These are phyloP conservation scores for Flagelloscypha sp. DNA, from an alignment of 768 basidiomycete genomes.

Conservation along the genomic window DNA sequence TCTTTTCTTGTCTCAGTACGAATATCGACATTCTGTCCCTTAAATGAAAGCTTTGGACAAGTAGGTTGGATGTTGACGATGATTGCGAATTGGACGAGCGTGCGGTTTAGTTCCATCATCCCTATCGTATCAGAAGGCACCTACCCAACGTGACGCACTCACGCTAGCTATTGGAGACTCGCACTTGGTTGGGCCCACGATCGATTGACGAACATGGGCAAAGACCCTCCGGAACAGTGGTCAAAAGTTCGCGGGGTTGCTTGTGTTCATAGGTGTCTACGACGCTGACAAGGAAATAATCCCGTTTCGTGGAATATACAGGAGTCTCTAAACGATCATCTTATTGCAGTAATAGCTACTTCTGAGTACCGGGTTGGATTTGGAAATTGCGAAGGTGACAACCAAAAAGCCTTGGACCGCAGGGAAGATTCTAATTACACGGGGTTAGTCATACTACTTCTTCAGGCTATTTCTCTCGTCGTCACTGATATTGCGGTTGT, in stretches of 20 bases:
- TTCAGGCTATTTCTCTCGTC: no score
- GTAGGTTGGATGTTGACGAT: slow-evolving; percentile 44
- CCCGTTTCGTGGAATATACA: slow-evolving; percentile 44
- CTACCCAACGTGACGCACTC: slow-evolving; percentile 47
- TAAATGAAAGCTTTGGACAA: slow-evolving; percentile 33
- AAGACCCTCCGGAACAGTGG: slow-evolving; percentile 35
- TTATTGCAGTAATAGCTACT: slow-evolving; percentile 52
- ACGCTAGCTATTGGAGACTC: slow-evolving; percentile 53
- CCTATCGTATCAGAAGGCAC: slow-evolving; percentile 52
- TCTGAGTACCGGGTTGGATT: slow-evolving; percentile 36
- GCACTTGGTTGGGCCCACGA: slow-evolving; percentile 39
- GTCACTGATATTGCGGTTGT: no score
- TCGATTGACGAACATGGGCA: slow-evolving; percentile 39
- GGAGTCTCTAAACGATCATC: slow-evolving; percentile 48
- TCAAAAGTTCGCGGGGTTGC: slow-evolving; percentile 41
- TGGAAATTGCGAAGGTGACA: slow-evolving; percentile 38
- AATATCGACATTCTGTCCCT: slow-evolving; percentile 39
- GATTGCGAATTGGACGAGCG: slow-evolving; percentile 48
- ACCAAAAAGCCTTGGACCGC: slow-evolving; percentile 43
- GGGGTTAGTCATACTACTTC: slow-evolving; percentile 39
- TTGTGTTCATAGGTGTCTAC: slow-evolving; percentile 42
- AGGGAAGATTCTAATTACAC: slow-evolving; percentile 49
- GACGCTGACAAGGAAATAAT: slow-evolving; percentile 48
- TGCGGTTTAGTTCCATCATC: slow-evolving; percentile 57
- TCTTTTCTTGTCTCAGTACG: slow-evolving; percentile 48